Base-by-base conservation (phyloP, 1,139 yeast species). In the Debaryomyces fabryi region DNA sequence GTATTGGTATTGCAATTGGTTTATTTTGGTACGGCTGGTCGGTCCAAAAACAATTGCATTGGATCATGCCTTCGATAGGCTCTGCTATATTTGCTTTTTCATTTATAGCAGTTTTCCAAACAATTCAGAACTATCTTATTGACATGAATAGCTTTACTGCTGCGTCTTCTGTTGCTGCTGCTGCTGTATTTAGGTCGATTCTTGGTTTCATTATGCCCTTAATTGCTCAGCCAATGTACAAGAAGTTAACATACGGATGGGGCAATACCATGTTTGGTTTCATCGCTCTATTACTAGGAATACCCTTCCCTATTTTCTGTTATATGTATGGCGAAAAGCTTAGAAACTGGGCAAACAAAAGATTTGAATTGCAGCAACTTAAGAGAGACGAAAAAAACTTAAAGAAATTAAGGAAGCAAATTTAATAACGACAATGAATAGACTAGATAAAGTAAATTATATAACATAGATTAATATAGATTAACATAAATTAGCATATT, bases 1-100 rank as follows among this genome's bases (percentile, higher is more conserved):
- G 78, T 1, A 48, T 67, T 7, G 58, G 71, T 36, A 68, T 74
- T 37, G 78, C 79, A 2, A 56, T 72, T 12, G 79, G 79, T 2
- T 64, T 74, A 46, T 55, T 75, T 18, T 73, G 78, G 78, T 75
- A 71, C 52, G 80, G 80, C 13, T 75, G 79, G 79, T 69, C 76
- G 23, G 78, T 75, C 2, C 62, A 74, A 54, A 59, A 63, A 50
- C 60, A 69, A 48, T 58, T 73, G 34, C 79, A 71, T 52, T 75
- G 79, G 79, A 71, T 75, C 29, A 72, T 73, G 76, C 79, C 79
- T 1, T 71, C 75, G 3, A 64, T 74, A 44, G 79, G 79, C 6
- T 65, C 74, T 10, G 77, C 65, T 1, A 65, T 75, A 8, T 75
- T 73, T 65, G 77, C 76, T 2, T 72, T 73, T 59, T 76, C 76